phyloP scores from a whole-genome alignment of 305 asterid species.

The Fraxinus ornus region DNA sequence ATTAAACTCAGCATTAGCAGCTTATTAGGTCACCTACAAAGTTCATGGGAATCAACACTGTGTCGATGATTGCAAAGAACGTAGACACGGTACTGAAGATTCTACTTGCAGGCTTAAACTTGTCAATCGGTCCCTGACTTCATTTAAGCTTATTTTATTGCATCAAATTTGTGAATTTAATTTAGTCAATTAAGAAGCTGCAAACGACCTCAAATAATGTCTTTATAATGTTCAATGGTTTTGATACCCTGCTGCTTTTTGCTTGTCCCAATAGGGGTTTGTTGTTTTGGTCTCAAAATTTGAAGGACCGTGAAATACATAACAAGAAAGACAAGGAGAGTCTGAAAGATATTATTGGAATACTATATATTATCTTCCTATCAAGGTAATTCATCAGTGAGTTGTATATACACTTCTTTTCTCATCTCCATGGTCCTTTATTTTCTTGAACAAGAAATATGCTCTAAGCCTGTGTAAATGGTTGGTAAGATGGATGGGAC shows the following conservation, averaged over 20 bases:
- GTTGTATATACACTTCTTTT: slow-evolving; percentile 1
- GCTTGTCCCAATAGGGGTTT: not conserved
- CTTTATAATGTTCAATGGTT: not conserved
- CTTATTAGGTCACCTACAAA: not conserved
- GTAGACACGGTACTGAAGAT: not conserved
- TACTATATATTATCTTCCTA: not conserved
- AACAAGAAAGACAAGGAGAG: not conserved
- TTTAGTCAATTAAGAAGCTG: not conserved
- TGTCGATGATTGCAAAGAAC: not conserved
- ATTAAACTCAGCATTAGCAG: not conserved
- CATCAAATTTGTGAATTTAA: not conserved
- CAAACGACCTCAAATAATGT: not conserved
- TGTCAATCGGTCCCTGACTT: not conserved
- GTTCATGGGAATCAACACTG: not conserved
- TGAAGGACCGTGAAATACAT: not conserved
- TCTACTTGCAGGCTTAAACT: not conserved
- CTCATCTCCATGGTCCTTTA: not conserved
- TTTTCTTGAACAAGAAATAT: not conserved
- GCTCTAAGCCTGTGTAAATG: not conserved
- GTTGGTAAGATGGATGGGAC: not conserved
- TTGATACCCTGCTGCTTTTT: not conserved
- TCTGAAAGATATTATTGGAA: not conserved
- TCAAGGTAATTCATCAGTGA: not conserved
- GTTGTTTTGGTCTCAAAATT: not conserved
- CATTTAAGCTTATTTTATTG: not conserved